phyloP scores from a whole-genome alignment of 1,139 yeast genomes.

The Neolecta irregularis region DNA sequence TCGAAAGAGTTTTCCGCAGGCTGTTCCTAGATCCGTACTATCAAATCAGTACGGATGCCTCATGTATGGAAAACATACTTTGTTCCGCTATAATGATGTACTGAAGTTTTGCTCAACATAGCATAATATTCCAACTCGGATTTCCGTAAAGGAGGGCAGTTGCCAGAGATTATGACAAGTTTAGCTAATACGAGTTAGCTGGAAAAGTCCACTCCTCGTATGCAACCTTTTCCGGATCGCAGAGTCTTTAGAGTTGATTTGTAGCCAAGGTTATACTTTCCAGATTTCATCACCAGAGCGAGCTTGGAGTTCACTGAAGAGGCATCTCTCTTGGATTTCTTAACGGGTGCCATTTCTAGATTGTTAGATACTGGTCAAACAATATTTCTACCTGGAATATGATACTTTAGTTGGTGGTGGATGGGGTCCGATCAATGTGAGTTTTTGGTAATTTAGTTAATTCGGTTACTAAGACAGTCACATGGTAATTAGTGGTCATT shows the following conservation, averaged over 20 bases:
- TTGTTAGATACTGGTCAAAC: too few relatives aligned
- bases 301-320: conserved; percentile 97
- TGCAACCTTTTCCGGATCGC: conserved; percentile 58
- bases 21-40: conserved; percentile 98
- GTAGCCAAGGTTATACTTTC: conserved; percentile 99
- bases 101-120: conserved; percentile 97
- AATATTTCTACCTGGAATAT: too few relatives aligned
- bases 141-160: conserved; percentile 99
- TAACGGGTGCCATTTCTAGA: conserved; percentile 18
- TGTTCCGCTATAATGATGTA: conserved; percentile 98
- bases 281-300: conserved; percentile 96
- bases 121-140: conserved; percentile 99
- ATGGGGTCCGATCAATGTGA: too few relatives aligned
- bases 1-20: conserved; percentile 99
- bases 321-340: conserved; percentile 61
- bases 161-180: conserved; percentile 94
- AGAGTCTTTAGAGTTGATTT: conserved; percentile 96
- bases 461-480: too few relatives aligned
- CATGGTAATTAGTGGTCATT: too few relatives aligned
- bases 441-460: too few relatives aligned
- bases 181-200: conserved; percentile 36
- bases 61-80: conserved; percentile 16
- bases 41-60: background rate
- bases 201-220: conserved; percentile 7
- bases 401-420: too few relatives aligned